Evolutionary conservation across 305 asterid species (phyloP), one percentile per base, ranked within the genome.

Genomic region (Stenogyne calaminthoides): DNA sequence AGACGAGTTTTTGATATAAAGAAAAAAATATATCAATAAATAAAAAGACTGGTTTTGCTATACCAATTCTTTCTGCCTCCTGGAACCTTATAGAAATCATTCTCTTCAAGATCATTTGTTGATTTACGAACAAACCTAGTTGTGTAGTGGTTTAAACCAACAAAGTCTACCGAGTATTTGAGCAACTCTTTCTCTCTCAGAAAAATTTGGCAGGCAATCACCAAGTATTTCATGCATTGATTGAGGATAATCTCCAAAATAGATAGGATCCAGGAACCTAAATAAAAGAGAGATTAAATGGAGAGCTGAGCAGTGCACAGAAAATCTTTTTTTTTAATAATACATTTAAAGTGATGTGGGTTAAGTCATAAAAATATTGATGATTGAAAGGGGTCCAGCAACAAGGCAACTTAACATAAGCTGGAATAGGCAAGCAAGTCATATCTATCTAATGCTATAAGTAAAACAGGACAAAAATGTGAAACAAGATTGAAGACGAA

Each of bases 181-280:
- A 87, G 88, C 76, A 85, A 77, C 62, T 82, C 80, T 72, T 64
- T 87, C 87, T 39, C 72, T 72, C 76, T 80, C 79, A 8, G 88
- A 83, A 77, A 87, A 87, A 57, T 72, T 67, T 63, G 92, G 90
- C 75, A 87, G 85, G 79, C 46, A 18, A 46, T 80, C 90, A 74
- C 87, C 81, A 71, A 85, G 90, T 67, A 72, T 82, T 71, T 81
- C 78, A 0, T 71, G 82, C 92, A 87, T 87, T 73, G 83, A 67
- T 76, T 80, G 81, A 25, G 90, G 92, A 77, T 87, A 85, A 71
- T 85, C 87, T 52, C 89, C 87, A 40, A 36, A 77, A 64, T 51
- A 81, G 78, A 87, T 85, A 36, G 92, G 92, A 80, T 85, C 92
- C 82, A 87, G 75, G 77, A 56, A 85, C 92, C 92, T 87, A 68